phyloP scores from a whole-genome alignment of 1,139 yeast species.

The Suhomyces kunorum region DNA sequence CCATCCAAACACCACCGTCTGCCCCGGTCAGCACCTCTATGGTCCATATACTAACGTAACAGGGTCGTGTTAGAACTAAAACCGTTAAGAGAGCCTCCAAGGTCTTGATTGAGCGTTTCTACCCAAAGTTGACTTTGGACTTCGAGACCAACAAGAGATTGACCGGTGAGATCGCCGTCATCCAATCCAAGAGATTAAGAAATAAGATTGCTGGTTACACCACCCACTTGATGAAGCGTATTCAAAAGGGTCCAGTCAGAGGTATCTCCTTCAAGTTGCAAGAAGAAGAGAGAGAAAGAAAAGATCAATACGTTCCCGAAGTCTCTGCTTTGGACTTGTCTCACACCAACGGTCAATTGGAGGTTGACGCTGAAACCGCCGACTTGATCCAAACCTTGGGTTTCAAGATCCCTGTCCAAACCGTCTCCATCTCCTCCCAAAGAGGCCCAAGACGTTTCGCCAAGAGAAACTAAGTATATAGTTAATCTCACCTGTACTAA shows the following conservation, averaged over 20 bases:
- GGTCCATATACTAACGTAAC: slow-evolving; percentile 30
- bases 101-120: slow-evolving; percentile 99
- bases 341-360: slow-evolving; percentile 94
- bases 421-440: slow-evolving; percentile 90
- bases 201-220: slow-evolving; percentile 99
- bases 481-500: slow-evolving; percentile 15
- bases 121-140: slow-evolving; percentile 99
- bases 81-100: slow-evolving; percentile 99
- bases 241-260: slow-evolving; percentile 99
- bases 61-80: slow-evolving; percentile 99
- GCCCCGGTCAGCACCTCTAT: background rate
- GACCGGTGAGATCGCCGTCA: slow-evolving; percentile 97
- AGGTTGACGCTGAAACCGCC: slow-evolving; percentile 97
- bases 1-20: background rate
- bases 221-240: slow-evolving; percentile 99
- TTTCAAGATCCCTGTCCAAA: slow-evolving; percentile 91
- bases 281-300: slow-evolving; percentile 99
- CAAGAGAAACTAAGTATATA: slow-evolving; percentile 73
- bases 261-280: slow-evolving; percentile 99
- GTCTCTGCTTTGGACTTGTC: slow-evolving; percentile 99
- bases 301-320: slow-evolving; percentile 99
- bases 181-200: slow-evolving; percentile 99
- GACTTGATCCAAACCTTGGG: slow-evolving; percentile 96
- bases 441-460: slow-evolving; percentile 94
- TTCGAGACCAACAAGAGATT: slow-evolving; percentile 99